Percentiles rank a stretch among this genome's conserved stretches.
phyloP scores from a whole-genome alignment of 495 filamentous ascomycete genomes.

The Diplogelasinospora grovesii region DNA sequence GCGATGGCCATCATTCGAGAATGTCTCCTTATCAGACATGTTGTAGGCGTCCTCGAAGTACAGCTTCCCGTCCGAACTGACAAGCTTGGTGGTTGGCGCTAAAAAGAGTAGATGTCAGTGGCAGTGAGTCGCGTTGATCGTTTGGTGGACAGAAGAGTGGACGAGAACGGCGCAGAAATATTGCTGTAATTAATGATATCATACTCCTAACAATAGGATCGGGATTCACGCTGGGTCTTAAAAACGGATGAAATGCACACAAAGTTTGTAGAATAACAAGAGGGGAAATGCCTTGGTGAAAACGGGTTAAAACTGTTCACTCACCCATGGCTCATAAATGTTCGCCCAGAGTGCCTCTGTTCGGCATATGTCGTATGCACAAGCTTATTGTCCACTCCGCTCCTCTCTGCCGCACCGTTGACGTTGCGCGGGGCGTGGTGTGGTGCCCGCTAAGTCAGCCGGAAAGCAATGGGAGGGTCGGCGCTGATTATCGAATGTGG shows the following conservation, averaged over 20 bases:
- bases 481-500: too few species aligned
- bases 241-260: too few species aligned
- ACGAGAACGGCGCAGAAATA: too few species aligned
- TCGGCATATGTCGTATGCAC: not conserved
- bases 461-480: not conserved
- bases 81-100: not conserved
- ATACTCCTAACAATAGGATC: too few species aligned
- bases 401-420: not conserved
- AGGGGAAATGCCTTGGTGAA: too few species aligned
- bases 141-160: too few species aligned
- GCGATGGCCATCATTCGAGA: slow-evolving; percentile 23
- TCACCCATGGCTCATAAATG: slow-evolving; percentile 5
- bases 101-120: not conserved
- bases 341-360: slow-evolving; percentile 1
- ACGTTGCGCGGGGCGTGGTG: not conserved
- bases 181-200: too few species aligned
- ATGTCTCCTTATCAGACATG: slow-evolving; percentile 23
- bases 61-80: slow-evolving; percentile 1
- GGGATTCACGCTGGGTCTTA: slow-evolving; percentile 5
- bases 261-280: too few species aligned
- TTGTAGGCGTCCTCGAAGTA: slow-evolving; percentile 14
- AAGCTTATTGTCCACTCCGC: not conserved
- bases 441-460: not conserved
- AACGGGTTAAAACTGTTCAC: too few species aligned
- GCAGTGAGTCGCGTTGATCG: too few species aligned